Conservation (phyloP, 179 eudicot species). For the Beta corolliflora region DNA sequence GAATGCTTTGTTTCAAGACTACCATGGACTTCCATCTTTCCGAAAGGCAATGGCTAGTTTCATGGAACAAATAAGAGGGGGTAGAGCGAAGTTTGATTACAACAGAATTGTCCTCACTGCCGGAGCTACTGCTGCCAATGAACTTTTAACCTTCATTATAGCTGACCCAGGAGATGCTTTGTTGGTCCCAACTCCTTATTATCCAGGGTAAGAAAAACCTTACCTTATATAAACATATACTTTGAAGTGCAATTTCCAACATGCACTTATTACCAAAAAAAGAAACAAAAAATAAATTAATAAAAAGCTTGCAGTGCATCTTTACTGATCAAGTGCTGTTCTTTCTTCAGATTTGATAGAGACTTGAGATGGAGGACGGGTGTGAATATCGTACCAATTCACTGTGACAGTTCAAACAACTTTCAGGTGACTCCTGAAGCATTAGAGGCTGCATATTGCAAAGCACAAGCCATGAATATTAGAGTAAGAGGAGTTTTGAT, state of each 20-base stretch:
- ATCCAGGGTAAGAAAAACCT: slow-evolving; percentile 64
- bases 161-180: slow-evolving; percentile 82
- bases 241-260: neutral
- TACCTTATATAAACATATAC: neutral
- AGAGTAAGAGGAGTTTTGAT: slow-evolving; percentile 64
- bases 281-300: neutral
- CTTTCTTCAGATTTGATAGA: slow-evolving; percentile 64
- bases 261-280: too few species aligned
- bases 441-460: slow-evolving; percentile 55
- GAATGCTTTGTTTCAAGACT: slow-evolving; percentile 90
- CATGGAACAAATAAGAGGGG: slow-evolving; percentile 79
- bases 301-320: neutral
- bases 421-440: slow-evolving; percentile 67
- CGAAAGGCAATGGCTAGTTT: slow-evolving; percentile 88
- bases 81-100: slow-evolving; percentile 60
- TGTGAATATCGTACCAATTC: slow-evolving; percentile 73
- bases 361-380: slow-evolving; percentile 89
- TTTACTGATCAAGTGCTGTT: neutral
- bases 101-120: slow-evolving; percentile 75
- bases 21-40: slow-evolving; percentile 77
- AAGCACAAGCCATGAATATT: slow-evolving; percentile 48
- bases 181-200: slow-evolving; percentile 83
- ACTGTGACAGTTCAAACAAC: slow-evolving; percentile 68
- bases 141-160: slow-evolving; percentile 66
- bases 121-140: slow-evolving; percentile 86